A percentile compares a stretch with the other conserved stretches of the same genome.
These are phyloP conservation scores for Simmondsia chinensis DNA, from an alignment of 148 eudicot species.

Conservation along the genomic window DNA sequence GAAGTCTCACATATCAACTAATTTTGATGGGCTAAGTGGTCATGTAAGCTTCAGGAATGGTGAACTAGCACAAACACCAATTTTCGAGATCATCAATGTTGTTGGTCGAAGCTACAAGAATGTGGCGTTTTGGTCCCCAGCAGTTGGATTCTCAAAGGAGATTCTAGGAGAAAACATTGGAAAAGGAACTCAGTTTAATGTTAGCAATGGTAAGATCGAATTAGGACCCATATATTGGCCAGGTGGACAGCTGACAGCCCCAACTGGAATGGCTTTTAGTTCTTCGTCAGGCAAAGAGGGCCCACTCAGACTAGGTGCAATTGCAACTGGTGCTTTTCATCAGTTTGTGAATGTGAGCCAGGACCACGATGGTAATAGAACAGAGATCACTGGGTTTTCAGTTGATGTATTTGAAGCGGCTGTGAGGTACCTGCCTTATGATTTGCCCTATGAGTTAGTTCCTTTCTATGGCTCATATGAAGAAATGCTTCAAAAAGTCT, in stretches of 20 bases:
- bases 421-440: constrained; percentile 18
- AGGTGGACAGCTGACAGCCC: constrained; percentile 21
- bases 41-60: constrained; percentile 22
- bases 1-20: constrained; percentile 1
- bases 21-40: constrained; percentile 29
- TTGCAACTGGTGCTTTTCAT: constrained; percentile 33
- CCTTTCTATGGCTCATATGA: constrained; percentile 30
- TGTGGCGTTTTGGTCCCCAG: constrained; percentile 27
- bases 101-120: constrained; percentile 36
- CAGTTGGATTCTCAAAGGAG: constrained; percentile 18
- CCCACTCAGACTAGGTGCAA: constrained; percentile 29
- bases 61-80: constrained; percentile 7
- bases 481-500: constrained; percentile 18
- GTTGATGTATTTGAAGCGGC: constrained; percentile 33
- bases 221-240: constrained; percentile 28
- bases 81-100: constrained; percentile 30
- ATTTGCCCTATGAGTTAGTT: constrained; percentile 17
- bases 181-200: neutral
- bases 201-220: neutral
- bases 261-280: constrained; percentile 18
- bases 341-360: constrained; percentile 30
- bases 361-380: constrained; percentile 11
- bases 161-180: neutral
- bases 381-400: constrained; percentile 24
- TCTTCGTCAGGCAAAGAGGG: constrained; percentile 12